Evolutionary conservation across 2,329 filamentous ascomycete genomes (phyloP), one percentile per base, ranked within the genome.

Genomic region (Alternaria conjuncta): DNA sequence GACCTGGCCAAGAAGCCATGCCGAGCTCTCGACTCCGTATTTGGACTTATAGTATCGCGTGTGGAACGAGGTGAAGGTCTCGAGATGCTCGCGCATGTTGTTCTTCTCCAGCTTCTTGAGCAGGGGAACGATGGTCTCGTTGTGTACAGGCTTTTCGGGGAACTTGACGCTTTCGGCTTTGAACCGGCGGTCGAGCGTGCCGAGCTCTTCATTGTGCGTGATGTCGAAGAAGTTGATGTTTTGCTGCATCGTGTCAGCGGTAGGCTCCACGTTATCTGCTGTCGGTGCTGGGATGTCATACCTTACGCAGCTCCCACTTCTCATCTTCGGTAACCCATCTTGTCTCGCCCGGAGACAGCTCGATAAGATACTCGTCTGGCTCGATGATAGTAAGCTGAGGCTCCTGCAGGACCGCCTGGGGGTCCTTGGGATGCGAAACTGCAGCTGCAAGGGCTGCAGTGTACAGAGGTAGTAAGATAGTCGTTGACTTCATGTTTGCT

Each of bases 181-280:
- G 32, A 73, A 57, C 46, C 73, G 64, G 57, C 61, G 55, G 57
- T 75, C 77, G 28, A 75, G 79, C 63, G 80, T 78, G 63, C 91
- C 92, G 66, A 92, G 86, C 54, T 91, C 86, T 55, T 85, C 84
- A 60, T 89, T 88, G 45, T 93, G 87, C 64, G 96, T 97, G 75
- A 98, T 94, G 82, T 98, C 95, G 86, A 98, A 96, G 85, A 98
- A 98, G 75, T 90, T 92, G 70, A 90, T 86, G 74, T 94, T 94
- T 77, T 92, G 86, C 93, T 96, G 72, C 2, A 10, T 5, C n/a
- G 47, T 63, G 66, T 79, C 41, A 80, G 75, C 55, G 12, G 23
- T 11, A 45, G 18, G 36, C 25, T 58, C 46, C 21, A 25, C 25
- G 5, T 20, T 5, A 2, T 10, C 50, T 7, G 10, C 10, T 60